Conservation (phyloP, 768 basidiomycete genomes). For the Paxillus rubicundulus region DNA sequence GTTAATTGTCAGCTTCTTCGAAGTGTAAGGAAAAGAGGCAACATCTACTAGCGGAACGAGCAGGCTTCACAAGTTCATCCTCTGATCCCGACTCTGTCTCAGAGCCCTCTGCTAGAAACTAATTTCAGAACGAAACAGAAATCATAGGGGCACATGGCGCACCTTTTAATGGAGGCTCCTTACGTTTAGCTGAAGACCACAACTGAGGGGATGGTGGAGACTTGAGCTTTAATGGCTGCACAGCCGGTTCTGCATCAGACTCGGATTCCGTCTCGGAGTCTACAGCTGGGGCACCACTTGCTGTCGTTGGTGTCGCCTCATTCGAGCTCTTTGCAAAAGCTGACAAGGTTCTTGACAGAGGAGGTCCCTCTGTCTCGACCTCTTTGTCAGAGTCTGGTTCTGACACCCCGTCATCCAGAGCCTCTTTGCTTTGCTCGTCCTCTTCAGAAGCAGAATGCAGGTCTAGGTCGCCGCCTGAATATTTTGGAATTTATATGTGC, state of each 20-base stretch:
- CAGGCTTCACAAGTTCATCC: slow-evolving; percentile 11
- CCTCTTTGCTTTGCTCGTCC: slow-evolving; percentile 19
- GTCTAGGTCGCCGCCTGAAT: slow-evolving; percentile 41
- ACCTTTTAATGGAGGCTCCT: slow-evolving; percentile 16
- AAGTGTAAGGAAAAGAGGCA: slow-evolving; percentile 8
- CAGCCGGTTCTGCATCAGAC: slow-evolving; percentile 17
- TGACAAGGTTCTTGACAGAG: slow-evolving; percentile 23
- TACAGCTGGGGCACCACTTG: not conserved
- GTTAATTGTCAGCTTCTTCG: not conserved
- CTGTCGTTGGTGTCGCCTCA: not conserved
- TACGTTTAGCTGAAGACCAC: slow-evolving; percentile 19
- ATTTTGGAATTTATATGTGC: not conserved
- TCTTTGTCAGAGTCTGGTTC: slow-evolving; percentile 20
- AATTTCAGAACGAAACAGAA: not conserved
- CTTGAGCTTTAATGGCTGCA: slow-evolving; percentile 22
- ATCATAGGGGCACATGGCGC: not conserved
- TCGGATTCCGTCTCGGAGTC: slow-evolving; percentile 37
- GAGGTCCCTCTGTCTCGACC: slow-evolving; percentile 21
- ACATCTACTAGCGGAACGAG: slow-evolving; percentile 10
- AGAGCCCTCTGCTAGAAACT: slow-evolving; percentile 33
- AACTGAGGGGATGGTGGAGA: slow-evolving; percentile 14
- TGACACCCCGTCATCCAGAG: slow-evolving; percentile 16
- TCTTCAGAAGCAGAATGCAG: slow-evolving; percentile 57
- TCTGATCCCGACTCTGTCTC: slow-evolving; percentile 49
- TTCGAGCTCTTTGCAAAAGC: slow-evolving; percentile 8